A percentile compares a stretch with the other conserved stretches of the same genome.
Conservation (phyloP, 257 asterid genomes). For the Solanum neorickii region DNA sequence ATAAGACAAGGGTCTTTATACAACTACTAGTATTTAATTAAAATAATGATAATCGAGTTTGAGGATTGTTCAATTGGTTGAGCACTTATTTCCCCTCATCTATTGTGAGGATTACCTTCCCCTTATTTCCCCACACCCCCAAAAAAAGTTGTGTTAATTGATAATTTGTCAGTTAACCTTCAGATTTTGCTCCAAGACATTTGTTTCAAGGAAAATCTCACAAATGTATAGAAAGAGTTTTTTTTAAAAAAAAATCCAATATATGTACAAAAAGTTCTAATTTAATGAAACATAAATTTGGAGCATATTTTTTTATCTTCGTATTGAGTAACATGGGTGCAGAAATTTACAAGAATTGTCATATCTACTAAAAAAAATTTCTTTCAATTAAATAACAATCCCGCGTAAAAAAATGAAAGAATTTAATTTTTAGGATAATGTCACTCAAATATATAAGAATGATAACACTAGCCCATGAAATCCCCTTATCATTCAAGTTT, state of each 20-base stretch:
- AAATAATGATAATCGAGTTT: background rate
- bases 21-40: background rate
- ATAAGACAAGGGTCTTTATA: background rate
- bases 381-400: background rate
- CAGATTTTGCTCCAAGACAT: background rate
- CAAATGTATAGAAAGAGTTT: background rate
- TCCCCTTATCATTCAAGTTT: too few species aligned
- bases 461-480: too few species aligned
- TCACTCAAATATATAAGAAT: background rate
- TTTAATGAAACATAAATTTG: background rate
- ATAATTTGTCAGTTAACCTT: background rate
- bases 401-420: background rate
- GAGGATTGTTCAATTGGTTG: background rate
- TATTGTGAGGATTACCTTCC: too few species aligned
- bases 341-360: background rate
- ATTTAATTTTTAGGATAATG: background rate
- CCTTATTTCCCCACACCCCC: background rate
- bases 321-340: background rate
- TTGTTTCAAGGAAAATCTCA: background rate
- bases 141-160: background rate
- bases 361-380: background rate
- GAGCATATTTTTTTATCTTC: background rate
- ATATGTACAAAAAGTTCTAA: background rate
- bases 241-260: background rate
- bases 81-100: background rate